Percentiles rank a stretch among this genome's conserved stretches.
These are phyloP conservation scores for Schwanniomyces pseudopolymorphus DNA, from an alignment of 805 yeast genomes.

Conservation along the genomic window DNA sequence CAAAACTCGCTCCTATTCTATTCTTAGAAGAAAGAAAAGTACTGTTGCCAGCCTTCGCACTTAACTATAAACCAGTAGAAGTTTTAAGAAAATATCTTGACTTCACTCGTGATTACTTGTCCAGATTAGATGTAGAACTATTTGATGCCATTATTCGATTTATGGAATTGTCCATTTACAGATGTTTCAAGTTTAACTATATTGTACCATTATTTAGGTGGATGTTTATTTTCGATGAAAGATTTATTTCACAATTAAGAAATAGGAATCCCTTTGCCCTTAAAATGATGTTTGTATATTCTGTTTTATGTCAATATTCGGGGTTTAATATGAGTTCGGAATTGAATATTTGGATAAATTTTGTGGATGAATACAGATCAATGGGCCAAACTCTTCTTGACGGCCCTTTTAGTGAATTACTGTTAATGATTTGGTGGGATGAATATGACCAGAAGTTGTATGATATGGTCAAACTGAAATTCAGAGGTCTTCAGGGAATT, in stretches of 20 bases:
- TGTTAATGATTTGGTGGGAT: conserved; percentile 1
- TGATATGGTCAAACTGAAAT: not conserved
- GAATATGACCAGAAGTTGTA: not conserved
- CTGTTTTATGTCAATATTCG: not conserved
- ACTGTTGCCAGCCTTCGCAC: not conserved
- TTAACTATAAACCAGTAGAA: not conserved
- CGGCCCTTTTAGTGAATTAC: not conserved
- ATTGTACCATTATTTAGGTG: not conserved
- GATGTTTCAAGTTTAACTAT: not conserved
- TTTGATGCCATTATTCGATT: not conserved
- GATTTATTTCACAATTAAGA: not conserved
- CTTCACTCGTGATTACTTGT: not conserved
- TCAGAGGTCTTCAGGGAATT: not conserved
- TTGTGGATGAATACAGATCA: not conserved
- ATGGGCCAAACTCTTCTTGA: not conserved
- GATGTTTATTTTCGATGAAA: not conserved
- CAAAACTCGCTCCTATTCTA: not conserved
- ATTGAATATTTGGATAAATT: not conserved
- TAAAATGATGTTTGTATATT: not conserved
- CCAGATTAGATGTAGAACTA: not conserved
- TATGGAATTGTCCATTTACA: not conserved
- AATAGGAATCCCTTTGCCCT: not conserved
- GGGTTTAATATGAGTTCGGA: not conserved
- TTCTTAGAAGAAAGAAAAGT: not conserved
- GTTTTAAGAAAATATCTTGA: not conserved